These are phyloP conservation scores for Zygoascus sp. DNA, from an alignment of 1,139 yeast genomes.

Conservation along the genomic window DNA sequence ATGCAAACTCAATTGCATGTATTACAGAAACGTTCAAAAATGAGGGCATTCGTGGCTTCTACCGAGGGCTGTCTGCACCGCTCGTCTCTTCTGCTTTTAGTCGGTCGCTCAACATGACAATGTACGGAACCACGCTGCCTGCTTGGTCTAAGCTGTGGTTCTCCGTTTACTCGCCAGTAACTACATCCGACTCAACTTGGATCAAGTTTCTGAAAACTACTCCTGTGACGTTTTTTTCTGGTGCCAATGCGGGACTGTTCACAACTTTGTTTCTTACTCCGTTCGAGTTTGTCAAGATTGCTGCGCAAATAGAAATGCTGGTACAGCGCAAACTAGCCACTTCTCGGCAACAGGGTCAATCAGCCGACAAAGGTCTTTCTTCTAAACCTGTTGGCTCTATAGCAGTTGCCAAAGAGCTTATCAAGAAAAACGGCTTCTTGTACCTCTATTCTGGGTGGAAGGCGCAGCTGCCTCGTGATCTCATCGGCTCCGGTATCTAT, in stretches of 20 bases:
- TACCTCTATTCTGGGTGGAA: conserved; percentile 68
- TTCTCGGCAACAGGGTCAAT: no score
- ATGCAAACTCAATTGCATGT: conserved; percentile 56
- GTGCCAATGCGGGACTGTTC: conserved; percentile 60
- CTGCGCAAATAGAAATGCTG: conserved; percentile 56
- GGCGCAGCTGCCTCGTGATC: conserved; percentile 45
- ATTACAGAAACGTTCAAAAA: conserved; percentile 48
- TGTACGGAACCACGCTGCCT: conserved; percentile 60
- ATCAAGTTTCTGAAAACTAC: conserved; percentile 44
- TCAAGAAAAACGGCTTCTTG: conserved; percentile 51
- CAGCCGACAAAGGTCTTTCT: not conserved
- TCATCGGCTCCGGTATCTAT: conserved; percentile 67
- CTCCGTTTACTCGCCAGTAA: conserved; percentile 22
- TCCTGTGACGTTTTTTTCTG: conserved; percentile 66
- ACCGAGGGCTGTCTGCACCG: conserved; percentile 45
- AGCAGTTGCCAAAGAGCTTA: conserved; percentile 49
- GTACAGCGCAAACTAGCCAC: conserved; percentile 7
- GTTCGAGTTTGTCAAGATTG: conserved; percentile 77
- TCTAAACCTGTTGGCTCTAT: conserved; percentile 42
- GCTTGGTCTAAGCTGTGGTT: conserved; percentile 25
- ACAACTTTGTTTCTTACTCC: conserved; percentile 75
- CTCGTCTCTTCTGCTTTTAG: conserved; percentile 27
- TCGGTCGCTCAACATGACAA: conserved; percentile 48
- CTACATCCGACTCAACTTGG: conserved; percentile 13
- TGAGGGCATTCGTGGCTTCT: conserved; percentile 71